Percentiles rank a stretch among this genome's conserved stretches.
phyloP scores from a whole-genome alignment of 495 filamentous ascomycete genomes.

The Lasiosphaeria miniovina region DNA sequence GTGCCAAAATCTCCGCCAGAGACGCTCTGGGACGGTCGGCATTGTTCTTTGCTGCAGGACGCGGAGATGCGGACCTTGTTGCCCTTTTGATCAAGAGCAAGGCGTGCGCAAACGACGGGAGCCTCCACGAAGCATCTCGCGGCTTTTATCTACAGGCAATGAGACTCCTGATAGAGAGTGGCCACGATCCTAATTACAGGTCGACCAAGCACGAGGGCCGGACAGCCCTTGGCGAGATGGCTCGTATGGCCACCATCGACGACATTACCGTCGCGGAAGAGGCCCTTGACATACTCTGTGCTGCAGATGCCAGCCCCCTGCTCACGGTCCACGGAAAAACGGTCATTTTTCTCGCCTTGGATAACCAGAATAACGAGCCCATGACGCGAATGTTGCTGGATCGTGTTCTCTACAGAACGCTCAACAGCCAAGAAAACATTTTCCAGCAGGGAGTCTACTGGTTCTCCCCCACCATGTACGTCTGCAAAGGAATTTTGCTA shows the following conservation, averaged over 20 bases:
- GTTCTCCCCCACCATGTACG: slow-evolving; percentile 45
- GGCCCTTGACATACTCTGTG: slow-evolving; percentile 34
- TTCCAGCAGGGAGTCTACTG: slow-evolving; percentile 37
- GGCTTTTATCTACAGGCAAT: slow-evolving; percentile 37
- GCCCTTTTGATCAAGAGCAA: slow-evolving; percentile 19
- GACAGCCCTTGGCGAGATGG: slow-evolving; percentile 42
- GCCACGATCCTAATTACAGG: slow-evolving; percentile 41
- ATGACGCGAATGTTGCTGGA: slow-evolving; percentile 34
- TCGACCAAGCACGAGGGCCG: slow-evolving; percentile 40
- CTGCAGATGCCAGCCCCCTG: slow-evolving; percentile 38
- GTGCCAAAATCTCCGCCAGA: slow-evolving; percentile 36
- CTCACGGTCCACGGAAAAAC: slow-evolving; percentile 38
- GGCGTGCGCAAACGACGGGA: slow-evolving; percentile 37
- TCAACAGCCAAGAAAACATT: slow-evolving; percentile 42
- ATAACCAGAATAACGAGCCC: slow-evolving; percentile 35
- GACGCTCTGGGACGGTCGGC: slow-evolving; percentile 40
- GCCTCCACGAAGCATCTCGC: slow-evolving; percentile 42
- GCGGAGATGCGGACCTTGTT: slow-evolving; percentile 22
- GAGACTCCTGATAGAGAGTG: slow-evolving; percentile 36
- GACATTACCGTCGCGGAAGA: slow-evolving; percentile 33
- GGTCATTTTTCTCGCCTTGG: slow-evolving; percentile 39
- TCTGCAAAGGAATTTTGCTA: slow-evolving; percentile 33
- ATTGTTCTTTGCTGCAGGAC: slow-evolving; percentile 35
- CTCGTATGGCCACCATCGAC: slow-evolving; percentile 28
- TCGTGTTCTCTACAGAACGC: slow-evolving; percentile 32